Base-by-base conservation (phyloP, 2,329 filamentous ascomycete genomes). In the Fonsecaea pugnacius region DNA sequence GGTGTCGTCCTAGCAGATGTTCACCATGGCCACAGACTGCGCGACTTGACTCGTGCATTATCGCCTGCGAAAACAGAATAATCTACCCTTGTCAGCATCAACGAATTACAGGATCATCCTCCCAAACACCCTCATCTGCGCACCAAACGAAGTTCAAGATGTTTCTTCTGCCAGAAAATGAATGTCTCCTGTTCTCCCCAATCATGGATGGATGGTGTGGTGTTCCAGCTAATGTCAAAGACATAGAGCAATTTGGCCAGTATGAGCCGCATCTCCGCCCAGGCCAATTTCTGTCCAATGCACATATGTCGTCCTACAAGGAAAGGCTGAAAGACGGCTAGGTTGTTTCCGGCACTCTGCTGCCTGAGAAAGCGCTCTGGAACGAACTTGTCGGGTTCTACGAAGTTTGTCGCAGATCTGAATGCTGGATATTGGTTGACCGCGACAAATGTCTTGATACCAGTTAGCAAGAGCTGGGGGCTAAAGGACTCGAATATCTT, bases 191-290 rank as follows among this genome's bases (percentile, higher is more conserved):
- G 62, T 30, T 62, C 62, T 21, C 51, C 54, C 59, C 59, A 61
- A 33, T 61, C 60, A 18, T 48, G 21, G 12, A 61, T 27, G 24
- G 48, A 36, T 21, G 59, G 38, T 16, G 38, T 30, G 1, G 71
- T 51, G 38, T 71, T 67, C 59, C 59, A 55, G 51, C 50, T 51
- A 9, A 83, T 65, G 62, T 85, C 81, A 67, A 83, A 84, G 50
- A 80, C 80, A 72, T 76, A 84, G 1, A 84, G 67, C 5, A 84
- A 68, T 2, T 77, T 78, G 0, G 79, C 78, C 8, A 84, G 70
- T 38, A 84, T 79, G 6, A 82, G 71, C 6, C 82, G 75, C 76
- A 84, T 81, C 68, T 85, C 82, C n/a, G 79, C 75, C 56, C 82
- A 83, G 2, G 82, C 82, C 51, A 85, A 73, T 62, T 80, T 82